Evolutionary conservation across 192 early-diverging fungal species (phyloP), one percentile per base, ranked within the genome.

Genomic region (Entomortierella beljakovae): DNA sequence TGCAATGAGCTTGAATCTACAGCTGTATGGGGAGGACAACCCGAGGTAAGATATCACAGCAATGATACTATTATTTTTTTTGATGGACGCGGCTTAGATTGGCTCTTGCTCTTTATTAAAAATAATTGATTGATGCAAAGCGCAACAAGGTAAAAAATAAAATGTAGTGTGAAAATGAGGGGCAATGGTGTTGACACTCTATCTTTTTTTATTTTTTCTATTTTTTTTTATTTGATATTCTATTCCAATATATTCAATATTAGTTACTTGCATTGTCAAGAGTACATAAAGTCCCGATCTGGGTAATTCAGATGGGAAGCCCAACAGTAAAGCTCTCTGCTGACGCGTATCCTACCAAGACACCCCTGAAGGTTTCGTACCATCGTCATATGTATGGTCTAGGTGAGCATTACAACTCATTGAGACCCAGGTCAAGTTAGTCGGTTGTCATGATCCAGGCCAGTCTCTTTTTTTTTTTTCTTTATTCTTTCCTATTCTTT

Each of bases 341-440:
- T 15, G 94, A 96, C 18, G 75, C 80, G 29, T 91, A 82, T 53
- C 35, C 71, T 20, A 61, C 73, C n/a, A 86, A 87, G 46, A 68
- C 82, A 6, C 92, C 93, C 2, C 65, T 94, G 37, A 87, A 85
- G 65, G 81, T 98, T 37, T 94, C 93, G 66, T 98, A 88, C 64
- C 96, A 99, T 74, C 88, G 91, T 42, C 91, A 97, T 70, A 91
- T 93, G 58, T 98, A 92, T 81, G 95, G 95, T 31, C 85, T 99
- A 20, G 97, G 97, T 29, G 94, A 94, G 71, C 97, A 99, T 90
- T 99, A 99, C 85, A 99, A 99, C 71, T 96, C 95, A 8, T 33
- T 79, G 34, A 54, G 75, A 1, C 68, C 75, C 23, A 74, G 54
- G 51, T 25, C 20, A 31, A 22, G 8, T 26, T 18, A 2, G 38